Evolutionary conservation across 2,329 filamentous ascomycete genomes (phyloP).

Genomic region (Chalara sp.): DNA sequence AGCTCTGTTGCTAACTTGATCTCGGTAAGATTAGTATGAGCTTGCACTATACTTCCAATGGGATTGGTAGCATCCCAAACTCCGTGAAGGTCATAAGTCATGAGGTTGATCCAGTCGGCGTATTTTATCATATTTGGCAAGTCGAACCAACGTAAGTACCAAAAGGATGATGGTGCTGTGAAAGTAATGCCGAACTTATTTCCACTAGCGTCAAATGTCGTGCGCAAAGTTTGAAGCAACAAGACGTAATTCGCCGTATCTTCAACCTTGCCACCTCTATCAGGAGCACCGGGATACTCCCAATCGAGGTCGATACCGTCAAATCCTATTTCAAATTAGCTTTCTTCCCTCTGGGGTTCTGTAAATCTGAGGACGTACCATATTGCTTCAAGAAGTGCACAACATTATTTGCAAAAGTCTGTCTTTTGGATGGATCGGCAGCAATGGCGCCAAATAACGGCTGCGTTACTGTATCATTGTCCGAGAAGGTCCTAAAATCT

Average conservation of each 20-base stretch:
- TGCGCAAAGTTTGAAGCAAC: slow-evolving; percentile 13
- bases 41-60: slow-evolving; percentile 27
- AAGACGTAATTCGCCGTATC: slow-evolving; percentile 30
- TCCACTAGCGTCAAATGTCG: slow-evolving; percentile 19
- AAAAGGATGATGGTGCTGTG: slow-evolving; percentile 27
- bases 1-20: slow-evolving; percentile 35
- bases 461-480: no score
- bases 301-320: slow-evolving; percentile 42
- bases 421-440: no score
- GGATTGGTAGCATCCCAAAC: slow-evolving; percentile 8
- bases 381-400: no score
- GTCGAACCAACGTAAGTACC: slow-evolving; percentile 28
- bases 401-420: no score
- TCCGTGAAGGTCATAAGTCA: slow-evolving; percentile 29
- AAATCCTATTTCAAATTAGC: no score
- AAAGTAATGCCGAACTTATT: slow-evolving; percentile 31
- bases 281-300: slow-evolving; percentile 32
- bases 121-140: slow-evolving; percentile 12
- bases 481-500: no score
- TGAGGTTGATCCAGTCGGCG: slow-evolving; percentile 26
- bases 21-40: slow-evolving; percentile 42
- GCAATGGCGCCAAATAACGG: no score
- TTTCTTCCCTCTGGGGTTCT: no score
- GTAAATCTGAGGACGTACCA: no score
- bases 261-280: slow-evolving; percentile 29